Conservation (phyloP, 768 basidiomycete genomes). For the Rossbeevera mucosa region DNA sequence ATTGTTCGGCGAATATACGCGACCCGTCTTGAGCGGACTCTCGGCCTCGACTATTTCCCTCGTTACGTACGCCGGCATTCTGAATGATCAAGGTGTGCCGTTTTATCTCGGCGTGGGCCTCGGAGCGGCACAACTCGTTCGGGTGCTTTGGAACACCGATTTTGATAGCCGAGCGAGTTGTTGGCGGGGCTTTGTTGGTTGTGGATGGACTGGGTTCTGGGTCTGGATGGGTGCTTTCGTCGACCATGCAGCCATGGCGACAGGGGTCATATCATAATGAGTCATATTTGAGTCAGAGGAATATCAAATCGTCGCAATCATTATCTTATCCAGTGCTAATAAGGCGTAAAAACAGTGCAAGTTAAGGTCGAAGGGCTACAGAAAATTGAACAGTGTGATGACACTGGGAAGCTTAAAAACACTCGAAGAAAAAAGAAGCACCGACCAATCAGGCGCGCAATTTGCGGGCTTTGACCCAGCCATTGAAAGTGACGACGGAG, state of each 20-base stretch:
- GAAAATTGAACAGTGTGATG: neutral
- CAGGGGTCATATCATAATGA: constrained; percentile 6
- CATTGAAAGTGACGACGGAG: constrained; percentile 72
- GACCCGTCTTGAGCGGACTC: constrained; percentile 69
- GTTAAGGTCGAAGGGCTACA: neutral
- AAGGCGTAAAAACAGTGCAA: neutral
- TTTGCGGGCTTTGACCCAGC: constrained; percentile 59
- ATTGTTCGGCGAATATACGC: constrained; percentile 75
- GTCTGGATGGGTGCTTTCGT: constrained; percentile 75
- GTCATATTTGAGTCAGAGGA: neutral
- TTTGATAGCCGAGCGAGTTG: constrained; percentile 75
- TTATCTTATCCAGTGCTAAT: neutral
- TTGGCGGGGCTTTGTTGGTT: constrained; percentile 85
- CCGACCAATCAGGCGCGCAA: constrained; percentile 12
- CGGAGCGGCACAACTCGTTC: constrained; percentile 71
- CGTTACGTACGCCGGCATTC: constrained; percentile 71
- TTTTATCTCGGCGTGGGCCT: constrained; percentile 79
- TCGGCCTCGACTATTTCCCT: constrained; percentile 69
- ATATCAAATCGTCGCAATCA: neutral
- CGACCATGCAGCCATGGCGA: constrained; percentile 50
- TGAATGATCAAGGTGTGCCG: constrained; percentile 69
- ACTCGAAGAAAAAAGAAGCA: too few species aligned
- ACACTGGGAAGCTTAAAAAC: neutral
- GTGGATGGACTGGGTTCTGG: constrained; percentile 86
- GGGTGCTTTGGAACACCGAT: constrained; percentile 69